phyloP scores from a whole-genome alignment of 768 basidiomycete species.

The Gyrodon lividus region DNA sequence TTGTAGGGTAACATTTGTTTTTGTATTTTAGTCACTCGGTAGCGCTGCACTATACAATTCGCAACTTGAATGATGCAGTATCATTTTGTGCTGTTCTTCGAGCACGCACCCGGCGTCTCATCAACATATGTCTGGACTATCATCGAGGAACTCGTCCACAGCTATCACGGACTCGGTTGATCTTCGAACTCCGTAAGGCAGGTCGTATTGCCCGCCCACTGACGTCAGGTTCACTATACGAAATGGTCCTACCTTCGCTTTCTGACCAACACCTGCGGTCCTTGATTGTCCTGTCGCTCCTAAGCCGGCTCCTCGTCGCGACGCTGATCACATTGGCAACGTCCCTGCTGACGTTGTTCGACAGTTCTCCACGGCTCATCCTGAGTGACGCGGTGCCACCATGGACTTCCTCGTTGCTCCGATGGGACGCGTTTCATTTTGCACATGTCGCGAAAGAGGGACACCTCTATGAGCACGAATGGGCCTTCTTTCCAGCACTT shows the following conservation, averaged over 20 bases:
- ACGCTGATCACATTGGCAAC: conserved; percentile 20
- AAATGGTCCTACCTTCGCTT: conserved; percentile 1
- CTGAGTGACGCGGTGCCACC: conserved; percentile 8
- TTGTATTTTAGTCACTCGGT: no score
- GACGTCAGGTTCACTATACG: background rate
- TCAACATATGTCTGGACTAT: no score
- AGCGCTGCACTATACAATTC: no score
- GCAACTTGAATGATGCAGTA: no score
- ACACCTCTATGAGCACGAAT: conserved; percentile 72
- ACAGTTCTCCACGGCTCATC: conserved; percentile 26
- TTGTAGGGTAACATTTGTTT: no score
- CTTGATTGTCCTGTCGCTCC: conserved; percentile 21
- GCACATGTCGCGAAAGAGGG: conserved; percentile 57
- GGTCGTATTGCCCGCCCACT: background rate
- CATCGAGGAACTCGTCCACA: no score
- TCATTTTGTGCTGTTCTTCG: no score
- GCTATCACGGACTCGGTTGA: no score
- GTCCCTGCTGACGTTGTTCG: conserved; percentile 22
- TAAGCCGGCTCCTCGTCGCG: conserved; percentile 21
- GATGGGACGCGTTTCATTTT: conserved; percentile 93
- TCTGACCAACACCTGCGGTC: conserved; percentile 18
- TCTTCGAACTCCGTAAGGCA: background rate
- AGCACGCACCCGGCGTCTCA: no score
- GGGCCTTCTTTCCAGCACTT: conserved; percentile 82
- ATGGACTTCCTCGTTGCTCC: conserved; percentile 43